phyloP scores from a whole-genome alignment of 2,329 filamentous ascomycete genomes.

The Xylariaceae sp. region DNA sequence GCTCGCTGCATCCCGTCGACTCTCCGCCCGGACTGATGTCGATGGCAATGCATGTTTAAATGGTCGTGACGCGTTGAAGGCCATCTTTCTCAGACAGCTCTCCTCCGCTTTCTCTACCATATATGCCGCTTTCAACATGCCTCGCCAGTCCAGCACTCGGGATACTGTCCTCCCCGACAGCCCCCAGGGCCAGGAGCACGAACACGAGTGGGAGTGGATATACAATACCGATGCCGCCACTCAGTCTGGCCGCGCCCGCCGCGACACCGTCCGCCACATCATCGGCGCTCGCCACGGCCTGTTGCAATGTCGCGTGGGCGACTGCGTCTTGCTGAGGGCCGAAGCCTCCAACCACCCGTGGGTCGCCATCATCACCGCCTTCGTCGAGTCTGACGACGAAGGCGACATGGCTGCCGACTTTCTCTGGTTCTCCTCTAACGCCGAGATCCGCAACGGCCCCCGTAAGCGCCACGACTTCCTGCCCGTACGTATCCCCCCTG shows the following conservation, averaged over 20 bases:
- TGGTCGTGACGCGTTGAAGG: too few relatives aligned
- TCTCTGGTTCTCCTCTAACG: conserved; percentile 93
- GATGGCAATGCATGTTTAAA: too few relatives aligned
- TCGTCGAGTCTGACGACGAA: conserved; percentile 68
- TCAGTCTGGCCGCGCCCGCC: conserved; percentile 9
- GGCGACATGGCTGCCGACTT: conserved; percentile 80
- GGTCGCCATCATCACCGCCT: conserved; percentile 85
- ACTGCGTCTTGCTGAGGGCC: conserved; percentile 81
- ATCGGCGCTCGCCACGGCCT: conserved; percentile 77
- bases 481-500: conserved; percentile 44
- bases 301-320: conserved; percentile 78
- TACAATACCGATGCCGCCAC: conserved; percentile 44
- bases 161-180: too few relatives aligned
- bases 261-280: conserved; percentile 47
- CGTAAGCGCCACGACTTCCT: conserved; percentile 80
- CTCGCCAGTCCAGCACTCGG: conserved; percentile 7
- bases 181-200: conserved; percentile 27
- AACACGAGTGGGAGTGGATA: conserved; percentile 86
- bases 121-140: conserved; percentile 6
- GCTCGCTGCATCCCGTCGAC: too few relatives aligned
- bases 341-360: conserved; percentile 84
- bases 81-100: too few relatives aligned
- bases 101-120: too few relatives aligned
- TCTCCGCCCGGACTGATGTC: too few relatives aligned
- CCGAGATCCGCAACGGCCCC: conserved; percentile 77